Percentiles rank a stretch among this genome's conserved stretches.
phyloP scores from a whole-genome alignment of 257 asterid genomes.

The Gynochthodes officinalis region DNA sequence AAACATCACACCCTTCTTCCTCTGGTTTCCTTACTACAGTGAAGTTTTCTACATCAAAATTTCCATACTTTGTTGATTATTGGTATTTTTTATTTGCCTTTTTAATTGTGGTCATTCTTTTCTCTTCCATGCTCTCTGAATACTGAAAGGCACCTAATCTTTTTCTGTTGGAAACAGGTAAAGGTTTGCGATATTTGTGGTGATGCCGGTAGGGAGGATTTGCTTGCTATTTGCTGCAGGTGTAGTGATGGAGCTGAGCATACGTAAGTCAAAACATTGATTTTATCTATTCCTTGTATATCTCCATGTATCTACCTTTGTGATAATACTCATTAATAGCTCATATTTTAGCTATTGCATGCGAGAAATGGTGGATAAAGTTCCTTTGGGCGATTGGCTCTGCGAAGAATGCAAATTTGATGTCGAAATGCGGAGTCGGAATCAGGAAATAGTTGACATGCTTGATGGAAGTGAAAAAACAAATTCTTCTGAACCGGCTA shows the following conservation, averaged over 20 bases:
- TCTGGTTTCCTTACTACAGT: not conserved
- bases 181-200: slow-evolving; percentile 97
- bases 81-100: not conserved
- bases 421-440: slow-evolving; percentile 39
- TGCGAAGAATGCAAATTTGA: slow-evolving; percentile 81
- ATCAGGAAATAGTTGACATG: slow-evolving; percentile 42
- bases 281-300: slow-evolving; percentile 1
- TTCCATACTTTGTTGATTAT: not conserved
- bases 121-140: not conserved
- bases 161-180: slow-evolving; percentile 49
- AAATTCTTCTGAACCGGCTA: slow-evolving; percentile 49
- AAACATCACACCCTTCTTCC: not conserved
- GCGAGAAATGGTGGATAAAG: slow-evolving; percentile 65
- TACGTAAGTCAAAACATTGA: slow-evolving; percentile 54
- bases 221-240: slow-evolving; percentile 77
- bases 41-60: not conserved
- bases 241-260: slow-evolving; percentile 97
- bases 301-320: slow-evolving; percentile 13
- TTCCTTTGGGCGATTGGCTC: slow-evolving; percentile 85
- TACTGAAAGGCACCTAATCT: not conserved
- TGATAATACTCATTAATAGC: slow-evolving; percentile 11
- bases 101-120: not conserved
- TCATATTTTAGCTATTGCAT: slow-evolving; percentile 76
- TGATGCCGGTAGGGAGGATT: slow-evolving; percentile 91
- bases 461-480: slow-evolving; percentile 47